Evolutionary conservation across 441 rosid species (phyloP), one percentile per base, ranked within the genome.

Genomic region (Croton setiger): DNA sequence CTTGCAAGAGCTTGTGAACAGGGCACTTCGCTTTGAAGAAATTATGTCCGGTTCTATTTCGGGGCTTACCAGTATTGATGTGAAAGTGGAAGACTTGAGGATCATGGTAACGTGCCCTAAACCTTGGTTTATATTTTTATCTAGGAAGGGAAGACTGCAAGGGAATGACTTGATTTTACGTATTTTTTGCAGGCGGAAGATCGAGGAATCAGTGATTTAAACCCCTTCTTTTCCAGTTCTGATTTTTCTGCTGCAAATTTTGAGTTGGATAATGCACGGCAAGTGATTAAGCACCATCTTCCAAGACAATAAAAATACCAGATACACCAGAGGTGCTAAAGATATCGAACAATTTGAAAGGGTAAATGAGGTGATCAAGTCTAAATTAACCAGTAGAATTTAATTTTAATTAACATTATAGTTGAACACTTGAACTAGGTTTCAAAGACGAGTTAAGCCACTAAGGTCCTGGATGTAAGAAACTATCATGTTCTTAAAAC

Each of bases 21-120:
- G 82, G 52, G 93, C 94, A 0, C 63, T 92, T 77, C 88, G 84
- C 68, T 86, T 94, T 48, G 99, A 94, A 82, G 97, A 95, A 78
- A 86, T 95, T 68, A 79, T 95, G 15, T 77, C 92, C 0, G 97
- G 97, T 60, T 79, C 94, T 14, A 79, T 83, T 55, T 82, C 96
- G 2, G 82, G 93, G 79, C 81, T 78, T n/a, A 63, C 78, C 56
- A 77, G 78, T 48, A 72, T 92, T 14, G 90, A 90, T 71, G 84
- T 95, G 58, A 92, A 87, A 85, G 79, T 88, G 35, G 90, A 83
- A 54, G 98, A 92, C 75, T 81, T 94, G 61, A 87, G 72, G 64
- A 79, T 70, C 76, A 90, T 86, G 99, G 97, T 94, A 86, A 63
- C 4, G 36, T 39, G 44, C 59, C 53, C 35, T 33, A 12, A 27